Conservation (phyloP, 2,329 filamentous ascomycete species). For the Arachnomyces sp. region DNA sequence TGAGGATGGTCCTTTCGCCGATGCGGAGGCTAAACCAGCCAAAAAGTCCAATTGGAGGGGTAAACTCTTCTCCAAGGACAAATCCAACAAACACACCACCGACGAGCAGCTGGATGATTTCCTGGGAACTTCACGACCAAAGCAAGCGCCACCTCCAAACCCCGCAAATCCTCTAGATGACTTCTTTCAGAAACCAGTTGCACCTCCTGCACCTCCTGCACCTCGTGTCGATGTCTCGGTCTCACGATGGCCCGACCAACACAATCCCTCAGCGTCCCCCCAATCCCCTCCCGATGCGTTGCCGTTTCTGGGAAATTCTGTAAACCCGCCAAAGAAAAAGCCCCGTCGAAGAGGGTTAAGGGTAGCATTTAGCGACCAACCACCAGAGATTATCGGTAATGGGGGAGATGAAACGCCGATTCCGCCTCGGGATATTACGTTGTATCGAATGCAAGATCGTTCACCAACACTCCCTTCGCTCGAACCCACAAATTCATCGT, state of each 20-base stretch:
- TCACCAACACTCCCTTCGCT: conserved; percentile 16
- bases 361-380: conserved; percentile 65
- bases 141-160: conserved; percentile 22
- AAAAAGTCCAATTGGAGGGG: conserved; percentile 37
- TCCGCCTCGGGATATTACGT: conserved; percentile 64
- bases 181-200: too few relatives aligned
- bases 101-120: conserved; percentile 50
- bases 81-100: conserved; percentile 24
- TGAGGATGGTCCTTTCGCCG: too few relatives aligned
- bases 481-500: conserved; percentile 14
- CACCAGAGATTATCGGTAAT: conserved; percentile 78
- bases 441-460: conserved; percentile 29
- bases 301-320: conserved; percentile 16
- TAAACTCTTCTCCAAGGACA: conserved; percentile 42
- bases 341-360: conserved; percentile 58
- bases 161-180: not conserved
- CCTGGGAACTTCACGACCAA: conserved; percentile 47
- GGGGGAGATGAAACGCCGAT: conserved; percentile 79
- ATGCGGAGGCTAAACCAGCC: too few relatives aligned
- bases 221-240: conserved; percentile 28
- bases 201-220: conserved; percentile 16
- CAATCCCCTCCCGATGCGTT: conserved; percentile 12
- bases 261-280: conserved; percentile 16
- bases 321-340: conserved; percentile 23
- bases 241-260: conserved; percentile 25